Evolutionary conservation across 768 basidiomycete species (phyloP), one percentile per base, ranked within the genome.

Genomic region (Tylopilus plumbeoviolaceoides): DNA sequence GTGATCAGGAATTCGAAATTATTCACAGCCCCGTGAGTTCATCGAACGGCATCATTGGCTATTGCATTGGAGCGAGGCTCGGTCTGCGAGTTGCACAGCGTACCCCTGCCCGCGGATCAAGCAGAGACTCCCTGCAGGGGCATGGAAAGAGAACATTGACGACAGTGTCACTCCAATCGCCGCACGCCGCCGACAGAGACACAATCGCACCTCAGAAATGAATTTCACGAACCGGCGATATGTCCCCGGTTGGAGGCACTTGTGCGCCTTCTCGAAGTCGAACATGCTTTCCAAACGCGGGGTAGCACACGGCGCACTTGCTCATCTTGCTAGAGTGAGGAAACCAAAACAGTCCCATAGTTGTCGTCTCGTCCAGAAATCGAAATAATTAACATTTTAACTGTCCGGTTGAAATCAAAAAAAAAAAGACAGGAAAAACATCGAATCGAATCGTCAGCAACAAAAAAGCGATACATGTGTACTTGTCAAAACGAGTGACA

Each of bases 401-500:
- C 33, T 44, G 57, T 57, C 52, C 55, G 15, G 45, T 23, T 11
- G 23, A 39, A 40, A 50, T 31, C n/a, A 23, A 12, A 56, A 51
- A 42, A 47, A 40, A 40, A 21, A 40, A 3, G 14, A 20, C 3
- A n/a, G 6, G 25, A 28, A 40, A 57, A 47, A 7, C 45, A 30
- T 30, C 41, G 31, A 47, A 30, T 30, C 41, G 31, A 51, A 53
- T 45, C 31, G 50, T 59, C 53, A 39, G 39, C 44, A 30, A 15
- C 20, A 39, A 46, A 38, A 30, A 25, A 51, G n/a, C n/a, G 11
- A 38, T 55, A 52, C 50, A 49, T 2, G 8, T 50, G n/a, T 55
- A 59, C 50, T 20, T 43, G 51, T 58, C 36, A 39, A 62, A 63
- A 35, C 25, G 61, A 50, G 47, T 56, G 59, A 55, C 47, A 70